These are phyloP conservation scores for Periconia sp. DNA, from an alignment of 2,329 filamentous ascomycete genomes.

Conservation along the genomic window DNA sequence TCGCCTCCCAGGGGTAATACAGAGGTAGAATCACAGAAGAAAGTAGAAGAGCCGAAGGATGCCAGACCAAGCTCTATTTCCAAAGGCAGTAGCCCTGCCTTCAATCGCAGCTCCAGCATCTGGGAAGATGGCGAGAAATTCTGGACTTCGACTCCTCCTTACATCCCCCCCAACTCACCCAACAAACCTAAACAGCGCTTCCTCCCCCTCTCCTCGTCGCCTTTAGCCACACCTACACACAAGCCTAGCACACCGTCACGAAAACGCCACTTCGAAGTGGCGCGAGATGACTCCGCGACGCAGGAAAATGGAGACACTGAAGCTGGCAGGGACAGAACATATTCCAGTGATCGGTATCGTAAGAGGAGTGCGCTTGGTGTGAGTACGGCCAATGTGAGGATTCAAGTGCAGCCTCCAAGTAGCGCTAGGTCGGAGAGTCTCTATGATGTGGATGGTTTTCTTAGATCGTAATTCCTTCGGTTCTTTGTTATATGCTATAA, in stretches of 20 bases:
- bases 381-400: slow-evolving; percentile 32
- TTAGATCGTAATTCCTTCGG: slow-evolving; percentile 16
- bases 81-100: not conserved
- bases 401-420: slow-evolving; percentile 27
- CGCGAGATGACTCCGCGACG: slow-evolving; percentile 19
- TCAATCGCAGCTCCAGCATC: slow-evolving; percentile 27
- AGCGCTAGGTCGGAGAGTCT: slow-evolving; percentile 31
- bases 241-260: not conserved
- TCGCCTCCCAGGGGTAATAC: too few species aligned
- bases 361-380: slow-evolving; percentile 26
- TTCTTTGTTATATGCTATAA: not conserved
- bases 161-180: slow-evolving; percentile 12
- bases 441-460: slow-evolving; percentile 43
- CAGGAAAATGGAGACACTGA: not conserved
- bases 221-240: slow-evolving; percentile 9
- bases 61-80: not conserved
- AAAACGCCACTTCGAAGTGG: slow-evolving; percentile 30
- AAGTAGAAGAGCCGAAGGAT: not conserved
- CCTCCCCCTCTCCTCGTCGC: slow-evolving; percentile 19
- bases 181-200: slow-evolving; percentile 21
- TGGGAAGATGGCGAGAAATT: slow-evolving; percentile 43
- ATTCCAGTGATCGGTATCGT: slow-evolving; percentile 13
- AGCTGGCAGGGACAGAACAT: not conserved
- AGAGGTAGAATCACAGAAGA: too few species aligned
- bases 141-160: slow-evolving; percentile 29